These are phyloP conservation scores for Scenedesmus sp. DNA, from an alignment of 163 green algal genomes.

Conservation along the genomic window DNA sequence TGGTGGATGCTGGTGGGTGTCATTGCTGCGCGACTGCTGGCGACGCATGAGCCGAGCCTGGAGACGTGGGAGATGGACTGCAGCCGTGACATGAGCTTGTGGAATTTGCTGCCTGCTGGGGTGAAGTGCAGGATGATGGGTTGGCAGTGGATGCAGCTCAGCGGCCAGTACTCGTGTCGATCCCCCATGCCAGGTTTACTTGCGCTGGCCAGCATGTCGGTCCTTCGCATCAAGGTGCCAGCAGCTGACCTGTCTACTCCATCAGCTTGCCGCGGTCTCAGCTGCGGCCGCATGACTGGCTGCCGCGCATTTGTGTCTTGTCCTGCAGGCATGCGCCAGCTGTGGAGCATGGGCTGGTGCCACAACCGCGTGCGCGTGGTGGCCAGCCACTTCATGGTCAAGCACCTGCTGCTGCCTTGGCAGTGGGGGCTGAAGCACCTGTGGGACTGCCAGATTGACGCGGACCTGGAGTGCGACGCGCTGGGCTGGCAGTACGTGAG, in stretches of 20 bases:
- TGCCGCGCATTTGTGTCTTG: not conserved
- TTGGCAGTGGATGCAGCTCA: too few species aligned
- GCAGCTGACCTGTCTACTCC: slow-evolving; percentile 66
- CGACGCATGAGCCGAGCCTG: too few species aligned
- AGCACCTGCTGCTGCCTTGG: slow-evolving; percentile 96
- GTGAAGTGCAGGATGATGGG: too few species aligned
- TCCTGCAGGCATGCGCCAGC: slow-evolving; percentile 85
- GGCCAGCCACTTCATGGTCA: slow-evolving; percentile 82
- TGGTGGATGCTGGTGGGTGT: slow-evolving; percentile 48
- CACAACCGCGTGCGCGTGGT: slow-evolving; percentile 78
- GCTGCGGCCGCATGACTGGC: not conserved
- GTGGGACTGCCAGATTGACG: slow-evolving; percentile 95
- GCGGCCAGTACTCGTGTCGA: too few species aligned
- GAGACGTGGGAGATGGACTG: too few species aligned
- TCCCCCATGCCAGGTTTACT: too few species aligned
- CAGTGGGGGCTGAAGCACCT: slow-evolving; percentile 98
- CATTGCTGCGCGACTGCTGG: not conserved
- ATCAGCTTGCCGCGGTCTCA: not conserved
- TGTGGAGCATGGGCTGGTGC: slow-evolving; percentile 81
- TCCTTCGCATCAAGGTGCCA: not conserved
- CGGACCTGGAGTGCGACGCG: slow-evolving; percentile 93
- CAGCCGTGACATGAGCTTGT: too few species aligned
- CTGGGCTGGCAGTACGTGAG: slow-evolving; percentile 95
- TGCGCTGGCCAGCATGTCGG: too few species aligned
- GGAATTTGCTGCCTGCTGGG: too few species aligned